Base-by-base conservation (phyloP, 2,329 filamentous ascomycete genomes). In the Rugonectria rugulosa region DNA sequence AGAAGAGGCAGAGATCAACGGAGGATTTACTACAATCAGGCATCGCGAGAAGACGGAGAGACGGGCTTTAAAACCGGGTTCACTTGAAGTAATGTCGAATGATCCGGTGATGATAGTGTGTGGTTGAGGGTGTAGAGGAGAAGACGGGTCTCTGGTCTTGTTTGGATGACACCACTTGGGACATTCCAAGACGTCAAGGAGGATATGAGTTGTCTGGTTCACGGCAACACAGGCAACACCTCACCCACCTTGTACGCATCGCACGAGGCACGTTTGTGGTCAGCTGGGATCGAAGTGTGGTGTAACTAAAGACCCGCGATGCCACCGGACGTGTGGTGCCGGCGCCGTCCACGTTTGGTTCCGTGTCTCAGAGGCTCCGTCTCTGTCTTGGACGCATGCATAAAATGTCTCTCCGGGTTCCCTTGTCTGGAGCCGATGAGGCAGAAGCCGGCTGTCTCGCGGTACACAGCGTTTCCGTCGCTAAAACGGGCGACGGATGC, bases 261-360 rank as follows among this genome's bases (percentile, higher is more conserved):
- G 51, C 63, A 65, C 62, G 65, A 68, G 65, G 57, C 63, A 57
- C 43, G 51, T 57, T 58, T 37, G 42, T 52, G 65, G 65, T 67
- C 65, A 68, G 62, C 60, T 66, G 60, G 56, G 55, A 61, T 59
- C 58, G 41, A 44, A 42, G 57, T 48, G 63, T 44, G 45, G 57
- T 68, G 62, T 54, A 68, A 64, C 62, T n/a, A 31, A 11, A 52
- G 40, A 40, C 49, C 56, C 10, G 60, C 54, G 53, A 64, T 68
- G 48, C 42, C 55, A 65, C 50, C 32, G 50, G 48, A 56, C 40
- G 53, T 63, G 52, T 64, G 64, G 58, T 54, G 56, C 53, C 53
- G 59, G 58, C 64, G 54, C 57, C 50, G 47, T 64, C 60, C 63
- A 65, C 59, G 60, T 63, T 60, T 63, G 64, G 59, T 51, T 61